Percentiles rank a stretch among this genome's conserved stretches.
Evolutionary conservation across 129 eudicot genomes (phyloP).

Genomic region (Cynara cardunculus): DNA sequence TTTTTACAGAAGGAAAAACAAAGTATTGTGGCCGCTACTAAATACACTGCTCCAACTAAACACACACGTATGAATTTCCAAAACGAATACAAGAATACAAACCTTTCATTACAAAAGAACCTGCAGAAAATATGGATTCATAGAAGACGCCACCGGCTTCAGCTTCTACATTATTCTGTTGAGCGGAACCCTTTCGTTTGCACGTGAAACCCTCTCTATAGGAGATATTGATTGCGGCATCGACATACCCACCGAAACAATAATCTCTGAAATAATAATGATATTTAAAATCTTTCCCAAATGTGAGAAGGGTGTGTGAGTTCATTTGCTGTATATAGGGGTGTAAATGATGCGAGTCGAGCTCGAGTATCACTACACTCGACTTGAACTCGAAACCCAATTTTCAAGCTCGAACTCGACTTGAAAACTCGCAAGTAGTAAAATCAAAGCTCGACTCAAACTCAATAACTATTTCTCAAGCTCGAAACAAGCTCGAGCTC

Average conservation of each 20-base stretch:
- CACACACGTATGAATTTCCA: background rate
- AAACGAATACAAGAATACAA: conserved; percentile 20
- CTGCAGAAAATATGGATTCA: conserved; percentile 2
- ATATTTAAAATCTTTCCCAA: background rate
- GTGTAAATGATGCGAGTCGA: too few species aligned
- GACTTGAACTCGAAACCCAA: too few species aligned
- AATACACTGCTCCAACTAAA: conserved; percentile 4
- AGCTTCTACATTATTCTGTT: conserved; percentile 47
- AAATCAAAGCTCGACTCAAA: too few species aligned
- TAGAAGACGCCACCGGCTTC: background rate
- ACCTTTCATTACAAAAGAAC: conserved; percentile 11
- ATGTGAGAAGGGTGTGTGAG: background rate
- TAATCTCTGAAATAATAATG: conserved; percentile 60
- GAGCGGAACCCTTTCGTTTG: conserved; percentile 51
- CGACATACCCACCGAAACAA: conserved; percentile 94
- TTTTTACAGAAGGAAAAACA: conserved; percentile 24
- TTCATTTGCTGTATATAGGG: too few species aligned
- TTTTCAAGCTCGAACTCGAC: too few species aligned
- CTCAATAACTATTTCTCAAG: too few species aligned
- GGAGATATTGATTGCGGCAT: conserved; percentile 85
- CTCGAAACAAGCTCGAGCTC: too few species aligned
- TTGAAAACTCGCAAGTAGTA: too few species aligned
- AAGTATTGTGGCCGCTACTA: conserved; percentile 1
- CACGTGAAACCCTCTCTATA: conserved; percentile 44
- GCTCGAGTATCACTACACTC: too few species aligned